Evolutionary conservation across 768 basidiomycete species (phyloP), one percentile per base, ranked within the genome.

Genomic region (Rhodotorula diobovata): DNA sequence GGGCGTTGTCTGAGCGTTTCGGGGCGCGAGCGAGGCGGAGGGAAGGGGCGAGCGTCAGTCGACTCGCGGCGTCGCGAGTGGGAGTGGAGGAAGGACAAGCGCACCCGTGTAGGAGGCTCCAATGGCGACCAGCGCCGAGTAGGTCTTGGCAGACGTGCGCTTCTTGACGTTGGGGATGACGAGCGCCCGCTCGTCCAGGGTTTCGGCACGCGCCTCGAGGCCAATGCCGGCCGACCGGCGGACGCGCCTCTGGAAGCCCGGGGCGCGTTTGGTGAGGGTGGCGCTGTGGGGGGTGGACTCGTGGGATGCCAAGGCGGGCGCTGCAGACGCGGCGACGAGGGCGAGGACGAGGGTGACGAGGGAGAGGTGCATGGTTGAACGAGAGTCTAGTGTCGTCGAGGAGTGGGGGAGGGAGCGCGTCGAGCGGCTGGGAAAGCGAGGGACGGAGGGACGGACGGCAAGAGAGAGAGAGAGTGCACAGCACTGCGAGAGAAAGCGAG

Each of bases 1-100:
- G 73, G 6, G 54, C 73, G 37, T 74, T 71, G 63, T 74, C 73
- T 48, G 56, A n/a, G n/a, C n/a, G n/a, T n/a, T n/a, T n/a, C n/a
- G n/a, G n/a, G n/a, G n/a, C n/a, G n/a, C 48, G 53, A 20, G n/a
- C 1, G 1, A 15, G 23, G 45, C 3, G 14, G 16, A 28, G 15
- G 18, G 4, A 18, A 7, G 21, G 14, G 34, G 30, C 45, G n/a
- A 30, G 23, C 25, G 4, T 32, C 25, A 12, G 8, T 14, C 32
- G 23, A 32, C 23, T n/a, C n/a, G n/a, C n/a, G 12, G 4, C 58
- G n/a, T 16, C 58, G 32, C 14, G 5, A 58, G 21, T 28, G 25
- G 6, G 57, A 37, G 37, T 6, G 55, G 10, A 6, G 15, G 37
- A 62, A 18, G 2, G 25, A 8, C 2, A 4, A 2, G 25, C 56